Percentiles rank a stretch among this genome's conserved stretches.
Evolutionary conservation across 2,329 filamentous ascomycete genomes (phyloP).

Genomic region (Sclerotinia minor): DNA sequence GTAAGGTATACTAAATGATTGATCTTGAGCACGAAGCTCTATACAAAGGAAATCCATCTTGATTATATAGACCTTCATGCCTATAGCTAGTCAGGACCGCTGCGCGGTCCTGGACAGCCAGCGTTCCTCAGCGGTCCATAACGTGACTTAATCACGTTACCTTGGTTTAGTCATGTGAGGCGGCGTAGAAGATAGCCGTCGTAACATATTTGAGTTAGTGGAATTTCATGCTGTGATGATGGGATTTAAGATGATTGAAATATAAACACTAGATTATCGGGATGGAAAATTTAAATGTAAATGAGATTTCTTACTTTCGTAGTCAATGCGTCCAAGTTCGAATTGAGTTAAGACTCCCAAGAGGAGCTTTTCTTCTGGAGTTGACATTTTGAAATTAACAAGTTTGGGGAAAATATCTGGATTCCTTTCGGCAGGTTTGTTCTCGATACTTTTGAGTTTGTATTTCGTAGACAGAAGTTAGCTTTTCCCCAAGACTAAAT

Average conservation of each 20-base stretch:
- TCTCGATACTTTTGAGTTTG: background rate
- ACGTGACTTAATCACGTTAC: too few species aligned
- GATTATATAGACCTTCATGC: too few species aligned
- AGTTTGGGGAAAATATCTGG: background rate
- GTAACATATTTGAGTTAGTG: too few species aligned
- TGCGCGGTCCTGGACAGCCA: too few species aligned
- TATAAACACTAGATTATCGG: background rate
- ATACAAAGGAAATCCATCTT: too few species aligned
- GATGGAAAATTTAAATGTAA: background rate
- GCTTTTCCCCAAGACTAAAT: background rate
- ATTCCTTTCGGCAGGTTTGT: background rate
- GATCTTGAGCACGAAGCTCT: too few species aligned
- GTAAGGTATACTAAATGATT: too few species aligned
- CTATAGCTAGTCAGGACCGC: too few species aligned
- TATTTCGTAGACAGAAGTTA: too few species aligned
- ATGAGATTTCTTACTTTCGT: background rate
- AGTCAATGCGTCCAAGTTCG: background rate
- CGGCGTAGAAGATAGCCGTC: too few species aligned
- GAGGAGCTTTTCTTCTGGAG: background rate
- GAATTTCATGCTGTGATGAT: background rate
- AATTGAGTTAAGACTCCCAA: background rate
- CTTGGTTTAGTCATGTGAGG: too few species aligned
- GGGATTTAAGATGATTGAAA: background rate
- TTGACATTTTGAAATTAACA: background rate
- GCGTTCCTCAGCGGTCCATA: too few species aligned